Percentiles rank a stretch among this genome's conserved stretches.
phyloP scores from a whole-genome alignment of 148 eudicot genomes.

The Rhododendron williamsianum region DNA sequence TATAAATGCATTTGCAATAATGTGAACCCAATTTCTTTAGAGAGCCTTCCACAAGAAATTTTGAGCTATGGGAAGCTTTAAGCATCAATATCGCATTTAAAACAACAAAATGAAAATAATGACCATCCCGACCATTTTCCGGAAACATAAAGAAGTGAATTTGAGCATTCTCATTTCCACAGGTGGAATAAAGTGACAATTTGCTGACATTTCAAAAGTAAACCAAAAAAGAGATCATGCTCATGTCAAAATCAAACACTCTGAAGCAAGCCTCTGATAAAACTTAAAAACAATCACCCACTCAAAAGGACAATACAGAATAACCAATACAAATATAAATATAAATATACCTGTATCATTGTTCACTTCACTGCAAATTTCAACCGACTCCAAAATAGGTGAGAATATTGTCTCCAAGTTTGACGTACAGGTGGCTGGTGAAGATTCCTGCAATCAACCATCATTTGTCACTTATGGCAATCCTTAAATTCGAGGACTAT shows the following conservation, averaged over 20 bases:
- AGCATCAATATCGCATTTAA: not conserved
- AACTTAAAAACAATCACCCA: not conserved
- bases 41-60: not conserved
- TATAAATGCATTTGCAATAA: not conserved
- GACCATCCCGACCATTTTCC: not conserved
- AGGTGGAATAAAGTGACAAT: not conserved
- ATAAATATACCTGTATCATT: constrained; percentile 42
- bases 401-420: constrained; percentile 69
- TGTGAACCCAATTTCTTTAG: not conserved
- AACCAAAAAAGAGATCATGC: not conserved
- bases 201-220: not conserved
- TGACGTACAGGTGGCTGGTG: constrained; percentile 36
- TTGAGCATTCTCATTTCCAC: not conserved
- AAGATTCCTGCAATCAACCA: constrained; percentile 43
- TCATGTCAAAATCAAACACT: not conserved
- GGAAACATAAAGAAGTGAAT: not conserved
- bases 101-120: not conserved
- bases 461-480: not conserved
- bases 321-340: not conserved
- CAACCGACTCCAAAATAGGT: constrained; percentile 41
- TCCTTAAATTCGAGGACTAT: not conserved
- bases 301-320: not conserved
- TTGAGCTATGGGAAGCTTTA: not conserved
- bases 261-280: not conserved
- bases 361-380: constrained; percentile 21